Evolutionary conservation across 805 yeast species (phyloP).

Genomic region (Starmerella geochares): DNA sequence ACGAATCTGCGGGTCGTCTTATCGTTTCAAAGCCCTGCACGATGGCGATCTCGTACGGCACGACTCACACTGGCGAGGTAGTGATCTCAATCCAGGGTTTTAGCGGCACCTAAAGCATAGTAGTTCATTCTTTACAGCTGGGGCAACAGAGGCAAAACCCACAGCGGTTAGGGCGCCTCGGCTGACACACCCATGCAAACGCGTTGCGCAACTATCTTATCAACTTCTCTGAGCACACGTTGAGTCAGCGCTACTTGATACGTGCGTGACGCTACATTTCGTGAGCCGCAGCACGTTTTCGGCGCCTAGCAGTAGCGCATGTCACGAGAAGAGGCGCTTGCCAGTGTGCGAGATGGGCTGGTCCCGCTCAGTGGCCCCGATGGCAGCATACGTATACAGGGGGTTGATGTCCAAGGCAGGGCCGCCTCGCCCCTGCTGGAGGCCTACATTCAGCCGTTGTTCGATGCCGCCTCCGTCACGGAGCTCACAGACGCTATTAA

Average conservation of each 20-base stretch:
- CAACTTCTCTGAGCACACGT: not conserved
- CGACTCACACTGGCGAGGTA: too few relatives aligned
- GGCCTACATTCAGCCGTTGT: slow-evolving; percentile 30
- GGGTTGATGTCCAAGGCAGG: slow-evolving; percentile 31
- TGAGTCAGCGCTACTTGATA: not conserved
- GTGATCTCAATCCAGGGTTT: too few relatives aligned
- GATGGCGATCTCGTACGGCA: too few relatives aligned
- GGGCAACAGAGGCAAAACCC: not conserved
- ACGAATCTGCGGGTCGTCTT: too few relatives aligned
- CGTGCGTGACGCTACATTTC: not conserved
- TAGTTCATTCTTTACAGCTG: too few relatives aligned
- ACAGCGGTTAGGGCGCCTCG: not conserved
- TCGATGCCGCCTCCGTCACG: slow-evolving; percentile 26
- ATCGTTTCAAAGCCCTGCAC: too few relatives aligned
- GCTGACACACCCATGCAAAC: not conserved
- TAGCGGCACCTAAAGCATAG: not conserved
- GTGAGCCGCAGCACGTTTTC: not conserved
- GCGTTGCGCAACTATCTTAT: slow-evolving; percentile 1
- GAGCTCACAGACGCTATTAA: slow-evolving; percentile 28
- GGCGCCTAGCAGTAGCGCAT: slow-evolving; percentile 1
- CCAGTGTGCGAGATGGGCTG: slow-evolving; percentile 11
- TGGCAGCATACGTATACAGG: slow-evolving; percentile 13
- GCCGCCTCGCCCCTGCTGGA: slow-evolving; percentile 29
- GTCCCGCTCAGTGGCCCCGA: slow-evolving; percentile 11
- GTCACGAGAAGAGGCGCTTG: slow-evolving; percentile 19